Percentiles rank a stretch among this genome's conserved stretches.
Evolutionary conservation across 306 rosid species (phyloP).

Genomic region (Gleditsia sinensis): DNA sequence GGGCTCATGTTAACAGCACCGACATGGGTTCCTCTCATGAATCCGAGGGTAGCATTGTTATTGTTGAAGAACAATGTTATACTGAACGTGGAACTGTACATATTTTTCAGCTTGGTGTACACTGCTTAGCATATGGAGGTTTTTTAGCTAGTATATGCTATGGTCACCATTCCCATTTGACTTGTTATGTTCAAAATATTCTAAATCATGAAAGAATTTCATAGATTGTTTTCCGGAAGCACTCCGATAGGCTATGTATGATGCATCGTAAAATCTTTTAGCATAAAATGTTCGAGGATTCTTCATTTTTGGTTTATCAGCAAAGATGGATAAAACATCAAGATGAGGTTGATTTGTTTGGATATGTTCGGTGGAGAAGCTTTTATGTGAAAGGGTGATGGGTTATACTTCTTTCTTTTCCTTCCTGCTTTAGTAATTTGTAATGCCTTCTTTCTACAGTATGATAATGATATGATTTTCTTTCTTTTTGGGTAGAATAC

Average conservation of each 20-base stretch:
- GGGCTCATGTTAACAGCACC: slow-evolving; percentile 5
- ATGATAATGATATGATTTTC: no score
- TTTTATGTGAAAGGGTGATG: no score
- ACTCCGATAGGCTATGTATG: neutral
- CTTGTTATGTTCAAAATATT: slow-evolving; percentile 43
- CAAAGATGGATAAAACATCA: neutral
- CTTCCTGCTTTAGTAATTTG: no score
- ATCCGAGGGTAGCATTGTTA: slow-evolving; percentile 2
- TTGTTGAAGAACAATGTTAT: slow-evolving; percentile 24
- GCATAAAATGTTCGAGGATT: neutral
- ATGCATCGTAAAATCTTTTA: neutral
- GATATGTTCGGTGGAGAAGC: no score
- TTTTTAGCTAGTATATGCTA: slow-evolving; percentile 58
- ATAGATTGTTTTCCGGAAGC: slow-evolving; percentile 7
- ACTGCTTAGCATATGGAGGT: slow-evolving; percentile 71
- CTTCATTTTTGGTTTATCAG: neutral
- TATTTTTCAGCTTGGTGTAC: slow-evolving; percentile 54
- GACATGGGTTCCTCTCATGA: slow-evolving; percentile 17
- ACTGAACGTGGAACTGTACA: slow-evolving; percentile 26
- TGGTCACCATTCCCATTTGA: slow-evolving; percentile 48
- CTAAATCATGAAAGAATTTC: slow-evolving; percentile 28
- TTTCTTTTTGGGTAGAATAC: no score
- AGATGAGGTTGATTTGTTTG: neutral
- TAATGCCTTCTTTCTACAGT: no score
- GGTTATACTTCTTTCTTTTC: no score